These are phyloP conservation scores for Parasarocladium wereldwijsianum DNA, from an alignment of 2,329 filamentous ascomycete species.

Conservation along the genomic window DNA sequence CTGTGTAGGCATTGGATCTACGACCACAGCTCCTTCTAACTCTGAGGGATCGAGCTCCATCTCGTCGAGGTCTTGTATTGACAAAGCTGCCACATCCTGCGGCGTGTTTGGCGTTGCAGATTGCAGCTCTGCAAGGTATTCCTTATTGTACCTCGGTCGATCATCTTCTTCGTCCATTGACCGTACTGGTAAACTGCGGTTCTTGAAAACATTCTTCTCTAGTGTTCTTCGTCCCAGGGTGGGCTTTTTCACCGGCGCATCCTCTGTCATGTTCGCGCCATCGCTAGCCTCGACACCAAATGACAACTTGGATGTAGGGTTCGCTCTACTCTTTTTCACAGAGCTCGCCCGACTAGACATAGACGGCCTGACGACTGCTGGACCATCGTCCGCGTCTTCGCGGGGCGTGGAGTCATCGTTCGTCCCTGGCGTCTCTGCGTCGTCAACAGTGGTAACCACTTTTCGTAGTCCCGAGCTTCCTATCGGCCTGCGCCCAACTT, in stretches of 20 bases:
- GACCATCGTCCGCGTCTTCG: constrained; percentile 28
- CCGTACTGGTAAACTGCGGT: constrained; percentile 39
- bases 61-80: constrained; percentile 30
- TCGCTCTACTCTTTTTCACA: constrained; percentile 49
- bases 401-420: constrained; percentile 10
- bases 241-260: constrained; percentile 40
- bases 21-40: constrained; percentile 49
- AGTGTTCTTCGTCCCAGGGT: constrained; percentile 47
- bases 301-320: constrained; percentile 50
- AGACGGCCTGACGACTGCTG: constrained; percentile 33
- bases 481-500: constrained; percentile 34
- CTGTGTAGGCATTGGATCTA: constrained; percentile 26
- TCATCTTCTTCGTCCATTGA: constrained; percentile 47
- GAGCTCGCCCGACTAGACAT: constrained; percentile 29
- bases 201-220: constrained; percentile 51
- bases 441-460: constrained; percentile 32
- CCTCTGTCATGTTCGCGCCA: constrained; percentile 26
- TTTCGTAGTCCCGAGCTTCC: constrained; percentile 45
- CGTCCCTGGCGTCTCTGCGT: constrained; percentile 12
- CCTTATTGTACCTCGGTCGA: constrained; percentile 69
- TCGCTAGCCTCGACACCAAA: constrained; percentile 51
- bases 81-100: constrained; percentile 36
- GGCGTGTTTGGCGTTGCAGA: constrained; percentile 76
- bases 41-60: constrained; percentile 46
- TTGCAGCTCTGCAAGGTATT: constrained; percentile 74